Conservation (phyloP, 305 asterid species). For the Solanum hybrid region DNA sequence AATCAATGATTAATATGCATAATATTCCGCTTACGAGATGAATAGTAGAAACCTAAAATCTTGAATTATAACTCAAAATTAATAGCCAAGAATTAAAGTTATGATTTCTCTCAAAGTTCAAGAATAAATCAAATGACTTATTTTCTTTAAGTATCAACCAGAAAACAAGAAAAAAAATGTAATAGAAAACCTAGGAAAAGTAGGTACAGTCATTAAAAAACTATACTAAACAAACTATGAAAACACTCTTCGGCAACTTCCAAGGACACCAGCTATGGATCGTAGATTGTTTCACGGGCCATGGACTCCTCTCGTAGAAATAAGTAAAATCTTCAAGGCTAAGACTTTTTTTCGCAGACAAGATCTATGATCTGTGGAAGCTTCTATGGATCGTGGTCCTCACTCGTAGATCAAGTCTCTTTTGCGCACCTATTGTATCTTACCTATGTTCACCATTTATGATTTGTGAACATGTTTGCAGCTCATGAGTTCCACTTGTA, state of each 20-base stretch:
- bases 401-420: background rate
- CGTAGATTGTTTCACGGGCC: background rate
- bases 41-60: background rate
- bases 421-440: background rate
- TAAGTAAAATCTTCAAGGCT: background rate
- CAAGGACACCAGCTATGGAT: background rate
- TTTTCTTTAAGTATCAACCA: background rate
- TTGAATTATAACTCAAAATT: background rate
- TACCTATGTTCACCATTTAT: background rate
- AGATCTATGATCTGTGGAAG: background rate
- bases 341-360: background rate
- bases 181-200: background rate
- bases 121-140: background rate
- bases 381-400: background rate
- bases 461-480: background rate
- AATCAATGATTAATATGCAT: no score
- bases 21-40: background rate
- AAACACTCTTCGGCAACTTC: background rate
- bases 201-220: background rate
- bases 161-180: no score
- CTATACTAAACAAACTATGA: background rate
- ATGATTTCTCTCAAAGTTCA: background rate
- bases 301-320: background rate
- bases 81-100: background rate
- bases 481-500: background rate